Evolutionary conservation across 352 stramenopile species (phyloP), one percentile per base, ranked within the genome.

Genomic region (Pythium utonaiense): DNA sequence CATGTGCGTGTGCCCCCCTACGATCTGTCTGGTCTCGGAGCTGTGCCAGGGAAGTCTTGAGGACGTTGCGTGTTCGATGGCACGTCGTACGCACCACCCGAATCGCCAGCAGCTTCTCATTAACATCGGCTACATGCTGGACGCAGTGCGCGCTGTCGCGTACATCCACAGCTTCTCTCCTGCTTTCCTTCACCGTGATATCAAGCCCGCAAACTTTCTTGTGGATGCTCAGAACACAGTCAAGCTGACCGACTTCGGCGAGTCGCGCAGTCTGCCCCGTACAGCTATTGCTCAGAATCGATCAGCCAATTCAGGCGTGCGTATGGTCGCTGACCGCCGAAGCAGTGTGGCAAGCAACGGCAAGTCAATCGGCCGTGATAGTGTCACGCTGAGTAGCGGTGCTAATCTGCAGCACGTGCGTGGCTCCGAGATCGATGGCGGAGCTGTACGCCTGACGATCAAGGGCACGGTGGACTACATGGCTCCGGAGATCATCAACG

Each of bases 121-220:
- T 16, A 67, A 67, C 19, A 31, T 71, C 33, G 31, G 19, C 13
- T 57, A 57, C 34, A 59, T 59, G 50, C 42, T 71, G n/a, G 64
- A 64, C 33, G 80, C 80, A 10, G 72, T 79, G 1, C 69, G 83
- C 19, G 71, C 78, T 10, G 73, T 90, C 0, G 79, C 79, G 1
- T 91, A 91, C 40, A 66, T 91, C 53, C 83, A 93, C 67, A 89
- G 77, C 62, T 90, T 90, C 60, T 71, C 70, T 0, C 80, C 79
- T 9, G 66, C 78, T 5, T 89, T 93, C 63, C 53, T 93, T 16
- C 81, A 91, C 34, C 80, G 81, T 6, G 80, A 92, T 54, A 89
- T 92, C 58, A 91, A 91, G 31, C 78, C 80, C 0, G 69, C 63
- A 34, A 92, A 91, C 62, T 91, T 91, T 52, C 67, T 91, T 3